phyloP scores from a whole-genome alignment of 2,329 filamentous ascomycete species.

The Neopestalotiopsis sp. region DNA sequence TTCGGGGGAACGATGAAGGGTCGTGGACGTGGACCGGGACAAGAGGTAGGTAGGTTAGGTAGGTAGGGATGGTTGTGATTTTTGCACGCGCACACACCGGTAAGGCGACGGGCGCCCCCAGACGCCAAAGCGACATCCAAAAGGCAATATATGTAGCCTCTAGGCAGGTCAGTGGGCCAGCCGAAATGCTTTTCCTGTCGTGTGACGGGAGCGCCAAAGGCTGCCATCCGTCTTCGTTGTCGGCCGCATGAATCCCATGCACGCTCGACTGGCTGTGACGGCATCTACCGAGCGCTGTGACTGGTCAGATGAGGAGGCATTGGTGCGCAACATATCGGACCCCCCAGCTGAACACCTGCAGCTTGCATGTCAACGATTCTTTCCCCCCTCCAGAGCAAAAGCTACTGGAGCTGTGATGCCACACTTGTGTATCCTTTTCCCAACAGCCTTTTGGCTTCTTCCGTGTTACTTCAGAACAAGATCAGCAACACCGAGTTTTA shows the following conservation, averaged over 20 bases:
- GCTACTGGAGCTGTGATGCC: background rate
- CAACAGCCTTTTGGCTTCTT: background rate
- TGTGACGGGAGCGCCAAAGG: conserved; percentile 1
- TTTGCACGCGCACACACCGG: background rate
- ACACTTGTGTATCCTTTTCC: background rate
- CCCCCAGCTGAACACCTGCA: conserved; percentile 4
- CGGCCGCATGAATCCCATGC: conserved; percentile 4
- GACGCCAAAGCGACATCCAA: background rate
- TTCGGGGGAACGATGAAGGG: background rate
- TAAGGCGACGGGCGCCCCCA: background rate
- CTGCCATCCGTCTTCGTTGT: conserved; percentile 8
- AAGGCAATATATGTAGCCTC: background rate
- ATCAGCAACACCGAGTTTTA: background rate
- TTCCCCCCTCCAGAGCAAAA: background rate
- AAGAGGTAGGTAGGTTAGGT: background rate
- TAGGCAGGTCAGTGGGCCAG: conserved; percentile 4
- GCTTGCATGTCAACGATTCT: background rate
- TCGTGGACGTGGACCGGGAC: background rate
- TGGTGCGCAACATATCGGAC: background rate
- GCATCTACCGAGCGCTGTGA: background rate
- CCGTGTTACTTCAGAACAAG: background rate
- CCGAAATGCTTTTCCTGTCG: conserved; percentile 2
- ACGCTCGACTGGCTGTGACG: conserved; percentile 5
- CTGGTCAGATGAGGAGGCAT: conserved; percentile 2
- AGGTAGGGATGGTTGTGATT: background rate